Percentiles rank a stretch among this genome's conserved stretches.
phyloP scores from a whole-genome alignment of 495 filamentous ascomycete species.

The Annulohypoxylon nitens region DNA sequence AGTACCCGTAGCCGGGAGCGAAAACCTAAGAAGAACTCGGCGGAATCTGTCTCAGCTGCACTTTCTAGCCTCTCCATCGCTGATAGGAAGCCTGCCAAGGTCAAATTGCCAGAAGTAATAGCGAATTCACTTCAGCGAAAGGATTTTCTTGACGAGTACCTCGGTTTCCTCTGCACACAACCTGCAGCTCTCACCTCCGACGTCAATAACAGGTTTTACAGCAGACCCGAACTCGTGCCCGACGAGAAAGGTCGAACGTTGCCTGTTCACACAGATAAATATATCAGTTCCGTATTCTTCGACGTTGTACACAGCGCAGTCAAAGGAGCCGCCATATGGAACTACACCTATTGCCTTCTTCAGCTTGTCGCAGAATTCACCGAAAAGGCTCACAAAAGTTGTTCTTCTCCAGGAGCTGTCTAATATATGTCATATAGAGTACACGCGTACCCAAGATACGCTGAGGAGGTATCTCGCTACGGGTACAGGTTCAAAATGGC shows the following conservation, averaged over 20 bases:
- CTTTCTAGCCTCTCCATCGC: not conserved
- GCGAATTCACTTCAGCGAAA: not conserved
- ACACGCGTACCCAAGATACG: not conserved
- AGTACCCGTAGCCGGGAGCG: not conserved
- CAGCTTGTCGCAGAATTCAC: not conserved
- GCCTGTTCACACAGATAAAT: not conserved
- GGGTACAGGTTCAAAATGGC: not conserved
- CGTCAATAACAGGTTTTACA: not conserved
- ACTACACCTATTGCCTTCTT: not conserved
- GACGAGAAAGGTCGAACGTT: not conserved
- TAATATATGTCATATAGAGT: not conserved
- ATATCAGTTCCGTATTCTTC: not conserved
- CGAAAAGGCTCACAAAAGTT: not conserved
- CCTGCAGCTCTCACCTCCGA: not conserved
- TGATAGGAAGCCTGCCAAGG: not conserved
- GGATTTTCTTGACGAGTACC: constrained; percentile 3
- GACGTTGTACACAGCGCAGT: not conserved
- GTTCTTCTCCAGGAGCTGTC: not conserved
- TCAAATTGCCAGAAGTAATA: not conserved
- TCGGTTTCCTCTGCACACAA: not conserved
- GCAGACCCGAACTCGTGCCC: constrained; percentile 3
- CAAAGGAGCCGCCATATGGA: not conserved
- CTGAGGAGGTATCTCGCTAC: not conserved
- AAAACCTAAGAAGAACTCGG: not conserved
- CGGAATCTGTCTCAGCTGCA: not conserved